A percentile compares a stretch with the other conserved stretches of the same genome.
Evolutionary conservation across 2,329 filamentous ascomycete genomes (phyloP).

Genomic region (Aspergillus sp.): DNA sequence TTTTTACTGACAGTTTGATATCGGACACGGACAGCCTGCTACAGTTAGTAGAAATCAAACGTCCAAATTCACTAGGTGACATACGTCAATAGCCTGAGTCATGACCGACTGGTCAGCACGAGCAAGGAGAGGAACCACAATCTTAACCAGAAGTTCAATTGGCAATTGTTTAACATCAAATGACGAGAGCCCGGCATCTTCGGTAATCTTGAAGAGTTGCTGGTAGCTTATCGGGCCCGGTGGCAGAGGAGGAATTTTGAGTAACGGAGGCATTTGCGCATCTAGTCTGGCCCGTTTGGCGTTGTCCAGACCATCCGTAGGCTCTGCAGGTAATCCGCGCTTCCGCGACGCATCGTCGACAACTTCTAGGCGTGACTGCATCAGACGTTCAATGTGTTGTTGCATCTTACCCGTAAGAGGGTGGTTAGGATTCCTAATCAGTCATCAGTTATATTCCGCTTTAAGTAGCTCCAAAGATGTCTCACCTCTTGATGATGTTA

Average conservation of each 20-base stretch:
- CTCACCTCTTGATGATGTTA: conserved; percentile 69
- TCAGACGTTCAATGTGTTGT: conserved; percentile 75
- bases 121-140: conserved; percentile 71
- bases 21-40: conserved; percentile 34
- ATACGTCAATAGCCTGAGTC: conserved; percentile 64
- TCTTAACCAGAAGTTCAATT: conserved; percentile 66
- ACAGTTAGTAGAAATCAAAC: conserved; percentile 7
- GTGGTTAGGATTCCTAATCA: conserved; percentile 66
- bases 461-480: neutral
- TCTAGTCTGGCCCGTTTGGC: conserved; percentile 75
- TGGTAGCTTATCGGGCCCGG: conserved; percentile 71
- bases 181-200: conserved; percentile 62
- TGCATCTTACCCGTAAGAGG: conserved; percentile 72
- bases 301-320: conserved; percentile 63
- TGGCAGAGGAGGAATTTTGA: conserved; percentile 62
- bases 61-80: conserved; percentile 8
- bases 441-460: conserved; percentile 14
- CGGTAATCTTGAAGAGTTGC: conserved; percentile 79
- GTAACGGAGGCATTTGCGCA: conserved; percentile 41
- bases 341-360: conserved; percentile 74
- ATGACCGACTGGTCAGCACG: conserved; percentile 64
- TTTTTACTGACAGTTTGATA: conserved; percentile 32
- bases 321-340: conserved; percentile 63
- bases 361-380: conserved; percentile 68
- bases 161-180: conserved; percentile 82